Evolutionary conservation across 1,284 basidiomycete species (phyloP), one percentile per base, ranked within the genome.

Genomic region (Papiliotrema laurentii): DNA sequence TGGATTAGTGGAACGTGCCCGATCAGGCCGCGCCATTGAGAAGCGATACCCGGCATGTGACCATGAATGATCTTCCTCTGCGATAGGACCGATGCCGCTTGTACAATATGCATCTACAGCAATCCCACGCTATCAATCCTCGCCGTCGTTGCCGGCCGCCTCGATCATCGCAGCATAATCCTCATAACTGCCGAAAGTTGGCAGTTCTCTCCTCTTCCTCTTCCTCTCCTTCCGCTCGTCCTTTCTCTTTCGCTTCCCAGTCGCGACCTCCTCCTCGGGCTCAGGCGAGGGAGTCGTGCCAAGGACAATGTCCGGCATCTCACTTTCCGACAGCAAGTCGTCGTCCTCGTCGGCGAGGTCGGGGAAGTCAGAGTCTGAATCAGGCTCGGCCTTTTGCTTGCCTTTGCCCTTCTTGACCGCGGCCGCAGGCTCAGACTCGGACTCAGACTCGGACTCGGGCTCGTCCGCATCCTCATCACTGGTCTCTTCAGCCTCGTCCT

Each of bases 131-230:
- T 16, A 27, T 26, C 22, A 47, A 34, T 66, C 61, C 48, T 64
- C 63, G 9, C 84, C 77, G 63, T 88, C 86, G 72, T 88, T 86
- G 19, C 78, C 86, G 14, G 69, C 76, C 51, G 85, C 86, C 66
- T 94, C 91, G 56, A 97, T 92, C 78, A 97, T 79, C 73, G 83
- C 86, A 42, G 87, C 88, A 65, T 96, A 98, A 60, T 97, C 94
- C 55, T 97, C 94, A 58, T 94, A 94, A 66, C 84, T 88, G 2
- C 89, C 94, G 64, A 98, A 97, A 26, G 85, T 87, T 2, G 92
- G 91, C 69, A 84, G 72, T 74, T 86, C 88, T 77, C 86, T 88
- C 66, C 83, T 81, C 75, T 80, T 83, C 63, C 78, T 80, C 60
- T 73, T 76, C 54, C 72, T 75, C 49, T 72, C 75, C 57, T 78